Evolutionary conservation across 148 eudicot species (phyloP), one percentile per base, ranked within the genome.

Genomic region (Persicaria maculosa): DNA sequence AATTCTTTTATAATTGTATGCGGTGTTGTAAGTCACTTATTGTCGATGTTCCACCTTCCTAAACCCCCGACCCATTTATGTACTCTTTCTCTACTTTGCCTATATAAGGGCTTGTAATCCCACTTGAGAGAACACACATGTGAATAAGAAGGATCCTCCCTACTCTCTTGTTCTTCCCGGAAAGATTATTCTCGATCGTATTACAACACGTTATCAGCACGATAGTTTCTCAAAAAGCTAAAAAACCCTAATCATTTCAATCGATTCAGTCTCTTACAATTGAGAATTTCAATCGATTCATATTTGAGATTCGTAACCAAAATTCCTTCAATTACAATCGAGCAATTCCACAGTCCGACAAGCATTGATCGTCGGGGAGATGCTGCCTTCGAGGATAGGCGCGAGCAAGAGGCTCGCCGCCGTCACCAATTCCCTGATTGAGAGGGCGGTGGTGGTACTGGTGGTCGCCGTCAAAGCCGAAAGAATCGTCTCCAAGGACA

Each of bases 391-490:
- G 15, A 75, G 77, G 73, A 57, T 77, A 4, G 82, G 76, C 10
- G 72, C 87, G 12, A 84, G 82, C 55, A 72, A 82, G 47, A 53
- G 80, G 10, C 81, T 70, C 14, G 72, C 79, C 43, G 73, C 75
- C 46, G 77, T 53, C 57, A 61, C 55, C 68, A 61, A 68, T 50
- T 71, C 82, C n/a, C 71, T 79, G 74, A 72, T 88, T 3, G 73
- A 70, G 40, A 70, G 73, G 20, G 84, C 79, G 48, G 71, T 79
- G 45, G 89, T 89, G 47, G n/a, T n/a, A n/a, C n/a, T n/a, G n/a
- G 86, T 93, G 16, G 96, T 93, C 6, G 98, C 98, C 50, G 86
- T 90, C 10, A 91, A 85, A 74, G 98, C 98, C 4, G 92, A 89
- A 82, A 80, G 83, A 72, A 78, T 77, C 68, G 85, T 93, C 74